Evolutionary conservation across 768 basidiomycete genomes (phyloP), one percentile per base, ranked within the genome.

Genomic region (Auriscalpium microsporum): DNA sequence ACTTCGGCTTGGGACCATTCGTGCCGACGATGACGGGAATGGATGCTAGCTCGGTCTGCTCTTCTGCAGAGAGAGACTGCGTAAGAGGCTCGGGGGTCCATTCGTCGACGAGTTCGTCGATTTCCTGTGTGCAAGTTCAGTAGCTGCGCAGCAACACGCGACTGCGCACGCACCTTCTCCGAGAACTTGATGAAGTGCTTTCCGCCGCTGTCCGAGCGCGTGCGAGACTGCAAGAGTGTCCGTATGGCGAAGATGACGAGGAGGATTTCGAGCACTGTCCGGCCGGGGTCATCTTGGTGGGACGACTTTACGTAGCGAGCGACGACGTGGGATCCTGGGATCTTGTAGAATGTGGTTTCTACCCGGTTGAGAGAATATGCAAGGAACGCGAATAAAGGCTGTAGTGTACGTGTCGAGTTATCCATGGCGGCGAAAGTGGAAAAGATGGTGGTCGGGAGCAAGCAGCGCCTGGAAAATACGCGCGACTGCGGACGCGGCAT

Each of bases 31-130:
- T 79, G 57, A 94, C 67, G 10, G 94, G 93, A 0, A 94, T 77
- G 1, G 82, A 75, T 16, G 74, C 77, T n/a, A 95, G 75, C 55
- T 92, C 88, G 33, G 78, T 71, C 51, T 79, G 74, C 58, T 94
- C 87, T 44, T 73, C 71, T 3, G 76, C 68, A 5, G 71, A 73
- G 38, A 90, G 73, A 6, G 87, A 82, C 42, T 76, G 78, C 4
- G 78, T 83, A 9, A 99, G 78, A 8, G 90, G 83, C 58, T 94
- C 90, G 0, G 96, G 96, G 2, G 73, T 74, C 92, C 94, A 99
- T 69, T 98, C 96, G 51, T 91, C 86, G 1, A 99, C 94, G 28
- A 98, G 79, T 66, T 98, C 96, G 66, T 98, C 85, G 45, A 98
- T 82, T 84, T 98, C 96, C 94, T 96, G 62, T 34, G 33, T 8